Evolutionary conservation across 2,329 filamentous ascomycete genomes (phyloP), one percentile per base, ranked within the genome.

Genomic region (Eutypella sp.): DNA sequence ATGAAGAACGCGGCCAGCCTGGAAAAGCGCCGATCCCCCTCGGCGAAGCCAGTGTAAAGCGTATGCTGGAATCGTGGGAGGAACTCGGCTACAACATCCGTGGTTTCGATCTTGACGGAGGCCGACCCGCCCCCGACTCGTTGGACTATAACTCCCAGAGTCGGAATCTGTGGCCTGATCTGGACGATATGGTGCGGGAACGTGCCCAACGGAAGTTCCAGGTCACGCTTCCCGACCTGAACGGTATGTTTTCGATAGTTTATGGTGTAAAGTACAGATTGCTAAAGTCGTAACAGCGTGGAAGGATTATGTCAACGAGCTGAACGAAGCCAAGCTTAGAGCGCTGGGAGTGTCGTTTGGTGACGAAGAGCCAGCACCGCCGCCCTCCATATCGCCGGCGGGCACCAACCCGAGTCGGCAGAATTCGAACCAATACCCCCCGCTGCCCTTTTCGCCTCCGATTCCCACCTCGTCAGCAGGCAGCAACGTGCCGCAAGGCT

Each of bases 271-370:
- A 41, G 20, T 5, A 39, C 19, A 41, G 41, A 22, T 15, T 43
- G 45, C 49, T 57, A 46, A 57, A 22, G 23, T 22, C 41, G 2
- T 34, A 41, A n/a, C 46, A 75, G 75, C 77, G 1, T 82, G 79
- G 79, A 85, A 89, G 59, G 74, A 82, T 22, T 96, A 97, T 65
- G 86, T 91, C 47, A 79, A 86, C 45, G 84, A 86, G 54, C 72
- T 97, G 29, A 83, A 88, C 55, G 93, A 99, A 69, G 89, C 92
- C 49, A 99, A 96, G 69, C 75, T 99, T 43, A 84, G 90, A 50
- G 91, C 92, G 42, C 76, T 99, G 45, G 93, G 93, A 53, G 93
- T 97, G 11, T 90, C 82, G 16, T 76, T 88, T 49, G 87, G 83
- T 29, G 82, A 85, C 41, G 85, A 89, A 5, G 88, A 93, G 42